Conservation (phyloP, 2,329 filamentous ascomycete species). For the Epichloe gansuensis region DNA sequence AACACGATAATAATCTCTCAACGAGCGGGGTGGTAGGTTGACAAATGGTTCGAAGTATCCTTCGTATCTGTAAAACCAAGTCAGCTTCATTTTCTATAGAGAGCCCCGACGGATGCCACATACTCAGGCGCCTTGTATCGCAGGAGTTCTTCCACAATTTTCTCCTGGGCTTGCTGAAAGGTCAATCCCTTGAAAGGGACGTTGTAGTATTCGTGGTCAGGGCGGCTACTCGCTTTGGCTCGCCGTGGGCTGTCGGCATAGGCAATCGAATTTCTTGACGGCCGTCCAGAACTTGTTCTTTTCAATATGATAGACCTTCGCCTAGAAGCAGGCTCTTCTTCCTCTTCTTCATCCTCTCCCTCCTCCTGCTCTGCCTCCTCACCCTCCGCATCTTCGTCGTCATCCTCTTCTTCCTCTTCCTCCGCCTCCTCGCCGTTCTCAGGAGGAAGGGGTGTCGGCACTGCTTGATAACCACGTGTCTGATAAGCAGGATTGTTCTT, state of each 20-base stretch:
- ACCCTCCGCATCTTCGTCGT: slow-evolving; percentile 12
- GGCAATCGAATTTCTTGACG: slow-evolving; percentile 21
- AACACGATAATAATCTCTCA: slow-evolving; percentile 78
- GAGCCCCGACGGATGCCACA: slow-evolving; percentile 11
- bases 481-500: slow-evolving; percentile 77
- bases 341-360: slow-evolving; percentile 20
- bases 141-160: slow-evolving; percentile 66
- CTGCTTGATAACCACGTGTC: slow-evolving; percentile 52
- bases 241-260: slow-evolving; percentile 21
- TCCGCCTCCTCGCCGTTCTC: slow-evolving; percentile 19
- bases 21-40: slow-evolving; percentile 59
- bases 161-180: slow-evolving; percentile 79
- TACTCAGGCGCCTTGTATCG: slow-evolving; percentile 56
- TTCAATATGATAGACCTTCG: slow-evolving; percentile 28
- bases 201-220: slow-evolving; percentile 41
- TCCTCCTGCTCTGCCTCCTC: slow-evolving; percentile 14
- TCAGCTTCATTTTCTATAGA: slow-evolving; percentile 9
- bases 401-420: slow-evolving; percentile 20
- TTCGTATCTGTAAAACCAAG: slow-evolving; percentile 42
- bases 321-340: slow-evolving; percentile 21
- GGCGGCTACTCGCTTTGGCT: slow-evolving; percentile 27
- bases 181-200: slow-evolving; percentile 57
- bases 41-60: slow-evolving; percentile 65
- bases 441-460: slow-evolving; percentile 58
- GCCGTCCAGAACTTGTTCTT: slow-evolving; percentile 21